Conservation (phyloP, 148 eudicot species). For the Euryodendron excelsum region DNA sequence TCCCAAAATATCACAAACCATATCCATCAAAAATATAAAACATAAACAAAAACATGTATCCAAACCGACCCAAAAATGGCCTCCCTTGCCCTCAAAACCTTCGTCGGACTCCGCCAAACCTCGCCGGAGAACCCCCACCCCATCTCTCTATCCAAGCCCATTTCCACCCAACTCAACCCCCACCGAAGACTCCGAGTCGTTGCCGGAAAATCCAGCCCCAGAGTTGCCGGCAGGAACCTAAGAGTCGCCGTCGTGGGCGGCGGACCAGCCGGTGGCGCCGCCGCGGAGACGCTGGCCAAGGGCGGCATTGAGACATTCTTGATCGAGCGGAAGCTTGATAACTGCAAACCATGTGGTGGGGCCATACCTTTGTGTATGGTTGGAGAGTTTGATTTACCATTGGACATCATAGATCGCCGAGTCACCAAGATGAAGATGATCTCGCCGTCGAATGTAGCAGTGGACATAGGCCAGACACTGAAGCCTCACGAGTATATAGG, state of each 20-base stretch:
- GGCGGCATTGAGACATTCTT: slow-evolving; percentile 82
- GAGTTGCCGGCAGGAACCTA: slow-evolving; percentile 68
- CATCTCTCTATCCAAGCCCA: slow-evolving; percentile 15
- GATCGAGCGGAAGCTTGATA: slow-evolving; percentile 83
- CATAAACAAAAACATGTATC: too few relatives aligned
- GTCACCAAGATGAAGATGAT: slow-evolving; percentile 99
- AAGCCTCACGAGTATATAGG: slow-evolving; percentile 98
- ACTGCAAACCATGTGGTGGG: slow-evolving; percentile 86
- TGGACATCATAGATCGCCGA: slow-evolving; percentile 82
- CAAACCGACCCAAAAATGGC: slow-evolving; percentile 42
- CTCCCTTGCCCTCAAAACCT: slow-evolving; percentile 73
- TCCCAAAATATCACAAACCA: slow-evolving; percentile 7
- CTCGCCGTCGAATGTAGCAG: slow-evolving; percentile 95
- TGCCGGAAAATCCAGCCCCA: slow-evolving; percentile 63
- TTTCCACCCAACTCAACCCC: slow-evolving; percentile 27
- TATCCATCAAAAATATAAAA: slow-evolving; percentile 7
- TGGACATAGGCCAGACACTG: slow-evolving; percentile 79
- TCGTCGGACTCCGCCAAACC: slow-evolving; percentile 71
- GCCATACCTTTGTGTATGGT: slow-evolving; percentile 98
- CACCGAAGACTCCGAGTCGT: slow-evolving; percentile 23
- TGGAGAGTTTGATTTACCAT: slow-evolving; percentile 90
- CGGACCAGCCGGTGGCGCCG: slow-evolving; percentile 90
- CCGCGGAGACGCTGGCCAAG: slow-evolving; percentile 89
- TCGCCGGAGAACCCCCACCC: slow-evolving; percentile 34
- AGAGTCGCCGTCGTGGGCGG: slow-evolving; percentile 92